Conservation (phyloP, 208 protist species). For the Wallacemonas sp. region DNA sequence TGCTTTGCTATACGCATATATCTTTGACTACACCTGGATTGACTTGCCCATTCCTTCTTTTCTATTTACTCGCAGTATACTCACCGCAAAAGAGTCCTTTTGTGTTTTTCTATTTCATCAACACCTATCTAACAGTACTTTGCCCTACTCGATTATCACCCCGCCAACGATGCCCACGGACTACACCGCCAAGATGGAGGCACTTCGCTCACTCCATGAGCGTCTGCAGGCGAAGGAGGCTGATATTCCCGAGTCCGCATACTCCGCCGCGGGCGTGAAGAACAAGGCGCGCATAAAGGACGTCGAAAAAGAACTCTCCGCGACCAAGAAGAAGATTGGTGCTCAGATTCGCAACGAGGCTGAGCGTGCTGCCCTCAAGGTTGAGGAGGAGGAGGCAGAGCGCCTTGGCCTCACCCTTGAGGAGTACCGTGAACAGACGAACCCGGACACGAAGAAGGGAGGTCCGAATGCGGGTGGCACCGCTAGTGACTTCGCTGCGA, state of each 20-base stretch:
- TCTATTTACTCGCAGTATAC: too few relatives aligned
- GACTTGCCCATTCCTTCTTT: too few relatives aligned
- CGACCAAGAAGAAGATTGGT: constrained; percentile 48
- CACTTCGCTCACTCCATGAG: constrained; percentile 66
- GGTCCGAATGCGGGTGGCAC: constrained; percentile 11
- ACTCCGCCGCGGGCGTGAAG: constrained; percentile 65
- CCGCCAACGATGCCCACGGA: constrained; percentile 12
- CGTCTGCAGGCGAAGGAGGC: constrained; percentile 64
- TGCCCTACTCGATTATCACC: background rate
- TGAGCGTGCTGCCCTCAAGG: constrained; percentile 53
- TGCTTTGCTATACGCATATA: too few relatives aligned
- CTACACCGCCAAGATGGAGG: constrained; percentile 45
- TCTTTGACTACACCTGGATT: too few relatives aligned
- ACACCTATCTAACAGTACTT: too few relatives aligned
- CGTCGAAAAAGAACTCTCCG: constrained; percentile 86
- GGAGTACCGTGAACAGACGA: constrained; percentile 37
- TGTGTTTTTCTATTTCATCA: too few relatives aligned
- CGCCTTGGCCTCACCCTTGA: constrained; percentile 72
- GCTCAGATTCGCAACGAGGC: constrained; percentile 35
- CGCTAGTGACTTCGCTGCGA: constrained; percentile 21
- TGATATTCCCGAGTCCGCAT: constrained; percentile 38
- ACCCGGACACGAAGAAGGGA: constrained; percentile 14
- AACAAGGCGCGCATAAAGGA: constrained; percentile 88
- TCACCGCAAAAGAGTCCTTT: too few relatives aligned
- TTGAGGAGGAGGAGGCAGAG: constrained; percentile 57